Base-by-base conservation (phyloP, 306 rosid species). In the Coriaria nepalensis region DNA sequence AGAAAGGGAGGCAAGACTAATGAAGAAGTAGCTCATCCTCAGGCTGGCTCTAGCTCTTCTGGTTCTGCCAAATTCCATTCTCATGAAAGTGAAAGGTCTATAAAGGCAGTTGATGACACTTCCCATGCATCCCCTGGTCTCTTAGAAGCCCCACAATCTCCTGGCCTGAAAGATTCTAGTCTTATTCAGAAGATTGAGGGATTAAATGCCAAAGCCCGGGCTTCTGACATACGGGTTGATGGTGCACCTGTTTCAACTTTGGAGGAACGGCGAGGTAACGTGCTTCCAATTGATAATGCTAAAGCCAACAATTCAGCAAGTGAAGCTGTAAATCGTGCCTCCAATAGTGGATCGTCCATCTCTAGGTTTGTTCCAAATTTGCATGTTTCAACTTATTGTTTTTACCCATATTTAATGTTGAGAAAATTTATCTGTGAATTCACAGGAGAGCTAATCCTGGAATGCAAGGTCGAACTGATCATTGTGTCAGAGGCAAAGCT, bases 151-250 rank as follows among this genome's bases (percentile, higher is more conserved):
- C 43, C 69, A 58, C 62, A 65, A 20, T 35, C 74, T 11, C 66
- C 74, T 65, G 74, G 75, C 52, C 49, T 73, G 14, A 88, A 78
- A 70, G 90, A 84, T 63, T 53, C 92, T 60, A 79, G 81, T 62
- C 50, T 90, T 62, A 79, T 90, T 57, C 84, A 71, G 63, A 81
- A 81, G 70, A 81, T 90, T 58, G 92, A 84, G 75, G 87, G 92
- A 69, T 68, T 90, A 64, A 90, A 90, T 81, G 94, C 94, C 59
- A 90, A 81, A 73, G 92, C 78, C 20, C 80, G 97, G 13, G 73
- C 68, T 54, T 64, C 75, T 37, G 78, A 76, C 55, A 70, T 65
- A 36, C 55, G 57, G 13, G 53, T 11, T 57, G 95, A 81, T 73
- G 60, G 36, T 47, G 59, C 79, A 48, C 65, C 77, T 61, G 55